phyloP scores from a whole-genome alignment of 352 stramenopile species.

The Globisporangium solare region DNA sequence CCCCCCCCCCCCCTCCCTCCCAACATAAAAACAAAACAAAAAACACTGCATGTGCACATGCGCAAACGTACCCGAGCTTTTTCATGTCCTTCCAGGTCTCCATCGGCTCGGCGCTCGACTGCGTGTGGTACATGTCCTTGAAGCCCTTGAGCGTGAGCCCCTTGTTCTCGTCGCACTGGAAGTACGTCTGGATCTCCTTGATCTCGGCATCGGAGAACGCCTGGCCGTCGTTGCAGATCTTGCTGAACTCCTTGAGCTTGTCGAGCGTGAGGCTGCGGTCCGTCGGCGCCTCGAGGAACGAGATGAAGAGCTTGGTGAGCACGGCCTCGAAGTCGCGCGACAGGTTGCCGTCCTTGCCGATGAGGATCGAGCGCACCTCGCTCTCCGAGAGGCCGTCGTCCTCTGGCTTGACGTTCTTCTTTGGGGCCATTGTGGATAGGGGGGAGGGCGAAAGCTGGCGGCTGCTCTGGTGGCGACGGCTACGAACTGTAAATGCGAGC shows the following conservation, averaged over 20 bases:
- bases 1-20: too few relatives aligned
- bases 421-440: constrained; percentile 37
- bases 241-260: constrained; percentile 87
- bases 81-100: constrained; percentile 89
- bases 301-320: constrained; percentile 83
- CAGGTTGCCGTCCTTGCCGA: constrained; percentile 77
- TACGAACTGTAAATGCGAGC: constrained; percentile 10
- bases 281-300: constrained; percentile 73
- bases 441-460: not conserved
- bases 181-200: constrained; percentile 91
- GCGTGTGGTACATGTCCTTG: constrained; percentile 91
- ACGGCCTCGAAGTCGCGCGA: constrained; percentile 84
- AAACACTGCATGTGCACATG: not conserved
- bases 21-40: too few relatives aligned
- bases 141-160: constrained; percentile 85
- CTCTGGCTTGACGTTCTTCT: constrained; percentile 41
- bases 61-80: constrained; percentile 68
- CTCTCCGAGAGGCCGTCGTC: constrained; percentile 69
- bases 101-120: constrained; percentile 84
- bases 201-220: constrained; percentile 87
- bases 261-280: constrained; percentile 79
- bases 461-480: not conserved
- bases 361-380: constrained; percentile 77
- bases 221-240: constrained; percentile 86
- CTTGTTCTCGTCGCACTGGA: constrained; percentile 90